Percentiles rank a stretch among this genome's conserved stretches.
Conservation (phyloP, 495 filamentous ascomycete species). For the Tuber magnatum region DNA sequence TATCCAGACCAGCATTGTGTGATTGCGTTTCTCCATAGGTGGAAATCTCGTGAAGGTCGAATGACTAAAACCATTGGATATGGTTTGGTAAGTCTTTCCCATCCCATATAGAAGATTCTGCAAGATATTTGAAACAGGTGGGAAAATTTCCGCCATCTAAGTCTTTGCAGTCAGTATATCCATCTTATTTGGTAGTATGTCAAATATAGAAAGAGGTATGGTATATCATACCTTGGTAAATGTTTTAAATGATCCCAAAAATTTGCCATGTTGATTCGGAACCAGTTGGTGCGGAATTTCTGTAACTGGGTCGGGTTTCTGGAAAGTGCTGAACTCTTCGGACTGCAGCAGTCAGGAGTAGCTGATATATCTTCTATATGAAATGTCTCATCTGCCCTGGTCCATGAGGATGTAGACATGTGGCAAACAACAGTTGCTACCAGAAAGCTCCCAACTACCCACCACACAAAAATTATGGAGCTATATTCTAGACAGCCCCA, state of each 20-base stretch:
- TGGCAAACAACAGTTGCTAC: conserved; percentile 6
- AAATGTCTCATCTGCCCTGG: conserved; percentile 3
- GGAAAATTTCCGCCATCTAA: no score
- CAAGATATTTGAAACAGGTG: no score
- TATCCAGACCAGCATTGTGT: background rate
- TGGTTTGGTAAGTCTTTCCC: background rate
- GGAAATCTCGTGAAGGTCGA: background rate
- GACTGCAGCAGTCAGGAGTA: no score
- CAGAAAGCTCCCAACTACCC: conserved; percentile 12
- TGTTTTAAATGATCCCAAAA: no score
- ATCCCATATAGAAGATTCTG: background rate
- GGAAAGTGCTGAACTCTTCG: no score
- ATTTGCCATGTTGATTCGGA: no score
- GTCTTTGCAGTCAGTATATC: no score
- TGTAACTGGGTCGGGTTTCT: no score
- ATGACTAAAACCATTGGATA: conserved; percentile 14
- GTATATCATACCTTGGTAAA: no score
- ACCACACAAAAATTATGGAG: background rate
- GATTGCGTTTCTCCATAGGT: background rate
- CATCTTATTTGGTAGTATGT: no score
- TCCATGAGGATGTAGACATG: background rate
- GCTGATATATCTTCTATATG: background rate
- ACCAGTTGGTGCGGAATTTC: no score
- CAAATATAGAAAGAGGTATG: no score
- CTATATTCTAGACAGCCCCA: conserved; percentile 7